These are phyloP conservation scores for Leishmania mexicana DNA, from an alignment of 208 protist genomes.

Conservation along the genomic window DNA sequence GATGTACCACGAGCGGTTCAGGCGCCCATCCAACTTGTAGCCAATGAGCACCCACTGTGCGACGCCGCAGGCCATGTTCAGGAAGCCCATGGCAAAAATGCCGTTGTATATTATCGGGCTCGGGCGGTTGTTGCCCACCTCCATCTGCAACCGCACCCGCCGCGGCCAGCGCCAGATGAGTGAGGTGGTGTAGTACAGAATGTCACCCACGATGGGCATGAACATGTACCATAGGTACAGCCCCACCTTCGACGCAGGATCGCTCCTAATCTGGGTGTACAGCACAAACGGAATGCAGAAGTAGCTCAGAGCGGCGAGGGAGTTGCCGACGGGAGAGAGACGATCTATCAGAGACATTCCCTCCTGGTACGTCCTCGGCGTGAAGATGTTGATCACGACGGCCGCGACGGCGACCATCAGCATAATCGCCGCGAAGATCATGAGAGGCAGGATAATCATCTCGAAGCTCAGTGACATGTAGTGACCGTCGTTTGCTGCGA, in stretches of 20 bases:
- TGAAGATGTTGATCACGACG: constrained; percentile 56
- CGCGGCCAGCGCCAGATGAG: constrained; percentile 87
- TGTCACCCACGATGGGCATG: constrained; percentile 75
- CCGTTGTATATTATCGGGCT: constrained; percentile 65
- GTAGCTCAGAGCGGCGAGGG: constrained; percentile 63
- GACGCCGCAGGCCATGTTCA: constrained; percentile 65
- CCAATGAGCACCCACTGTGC: constrained; percentile 83
- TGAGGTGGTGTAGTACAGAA: constrained; percentile 83
- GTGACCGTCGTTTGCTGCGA: constrained; percentile 51
- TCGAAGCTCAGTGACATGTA: constrained; percentile 48
- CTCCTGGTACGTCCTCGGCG: constrained; percentile 50
- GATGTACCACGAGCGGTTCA: constrained; percentile 74
- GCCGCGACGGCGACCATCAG: constrained; percentile 52
- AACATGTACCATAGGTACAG: constrained; percentile 62
- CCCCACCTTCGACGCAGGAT: constrained; percentile 29
- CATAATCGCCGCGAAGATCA: constrained; percentile 54
- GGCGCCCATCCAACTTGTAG: constrained; percentile 57
- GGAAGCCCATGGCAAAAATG: constrained; percentile 73
- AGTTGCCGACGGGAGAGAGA: constrained; percentile 79
- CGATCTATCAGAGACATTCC: constrained; percentile 64
- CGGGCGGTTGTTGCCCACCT: constrained; percentile 62
- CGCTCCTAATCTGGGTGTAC: constrained; percentile 33
- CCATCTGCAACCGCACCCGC: constrained; percentile 69
- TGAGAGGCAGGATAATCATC: constrained; percentile 52
- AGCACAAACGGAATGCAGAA: constrained; percentile 68